These are phyloP conservation scores for Cornus florida DNA, from an alignment of 148 eudicot genomes.

Conservation along the genomic window DNA sequence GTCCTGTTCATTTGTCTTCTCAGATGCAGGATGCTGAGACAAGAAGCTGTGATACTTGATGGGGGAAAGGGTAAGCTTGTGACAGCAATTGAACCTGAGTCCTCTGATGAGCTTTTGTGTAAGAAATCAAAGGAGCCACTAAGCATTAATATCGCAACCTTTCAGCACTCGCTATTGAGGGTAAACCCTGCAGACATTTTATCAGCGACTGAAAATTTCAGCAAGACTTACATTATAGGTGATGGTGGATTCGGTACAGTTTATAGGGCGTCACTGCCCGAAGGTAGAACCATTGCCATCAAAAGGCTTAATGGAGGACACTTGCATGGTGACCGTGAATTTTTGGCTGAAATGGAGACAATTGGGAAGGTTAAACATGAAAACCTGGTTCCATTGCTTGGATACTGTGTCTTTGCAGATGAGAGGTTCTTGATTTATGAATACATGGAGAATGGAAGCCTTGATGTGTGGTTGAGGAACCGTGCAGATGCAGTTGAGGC, in stretches of 20 bases:
- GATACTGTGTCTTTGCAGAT: constrained; percentile 75
- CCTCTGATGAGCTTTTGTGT: constrained; percentile 46
- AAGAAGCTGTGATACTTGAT: constrained; percentile 27
- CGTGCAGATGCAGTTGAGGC: constrained; percentile 68
- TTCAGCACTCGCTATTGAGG: constrained; percentile 70
- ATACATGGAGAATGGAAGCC: constrained; percentile 95
- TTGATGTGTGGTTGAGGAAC: constrained; percentile 86
- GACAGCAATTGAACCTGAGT: constrained; percentile 32
- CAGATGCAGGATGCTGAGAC: constrained; percentile 38
- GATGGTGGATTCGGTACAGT: constrained; percentile 96
- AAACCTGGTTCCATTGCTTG: constrained; percentile 74
- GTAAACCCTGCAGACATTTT: constrained; percentile 64
- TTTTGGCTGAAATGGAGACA: constrained; percentile 91
- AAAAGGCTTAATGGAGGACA: constrained; percentile 81
- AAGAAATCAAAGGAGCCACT: constrained; percentile 77
- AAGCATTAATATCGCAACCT: constrained; percentile 89
- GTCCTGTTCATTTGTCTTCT: constrained; percentile 37
- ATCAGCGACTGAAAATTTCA: constrained; percentile 85
- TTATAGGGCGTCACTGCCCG: constrained; percentile 66
- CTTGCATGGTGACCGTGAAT: constrained; percentile 72
- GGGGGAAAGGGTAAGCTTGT: constrained; percentile 40
- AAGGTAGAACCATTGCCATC: constrained; percentile 69
- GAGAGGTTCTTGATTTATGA: constrained; percentile 88
- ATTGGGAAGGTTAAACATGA: constrained; percentile 87
- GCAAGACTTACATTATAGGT: constrained; percentile 79